These are phyloP conservation scores for Colletotrichum incanum DNA, from an alignment of 2,329 filamentous ascomycete genomes.

Conservation along the genomic window DNA sequence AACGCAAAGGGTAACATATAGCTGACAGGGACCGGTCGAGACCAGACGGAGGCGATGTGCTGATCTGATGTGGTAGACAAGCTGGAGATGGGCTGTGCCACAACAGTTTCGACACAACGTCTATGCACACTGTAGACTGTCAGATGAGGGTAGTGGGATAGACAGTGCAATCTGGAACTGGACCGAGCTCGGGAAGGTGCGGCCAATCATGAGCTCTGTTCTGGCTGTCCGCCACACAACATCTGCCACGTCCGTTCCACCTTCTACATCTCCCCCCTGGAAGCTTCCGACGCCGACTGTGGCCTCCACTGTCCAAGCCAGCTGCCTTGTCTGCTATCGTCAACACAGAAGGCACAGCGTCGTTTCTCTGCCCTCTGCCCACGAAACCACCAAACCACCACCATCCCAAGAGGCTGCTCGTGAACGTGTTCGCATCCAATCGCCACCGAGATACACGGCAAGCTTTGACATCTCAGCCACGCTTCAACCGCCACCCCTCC, in stretches of 20 bases:
- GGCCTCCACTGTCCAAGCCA: slow-evolving; percentile 20
- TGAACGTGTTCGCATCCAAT: slow-evolving; percentile 13
- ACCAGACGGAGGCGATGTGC: slow-evolving; percentile 8
- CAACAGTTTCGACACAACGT: not conserved
- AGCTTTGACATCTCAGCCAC: slow-evolving; percentile 7
- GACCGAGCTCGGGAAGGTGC: too few species aligned
- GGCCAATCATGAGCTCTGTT: slow-evolving; percentile 27
- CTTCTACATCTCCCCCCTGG: not conserved
- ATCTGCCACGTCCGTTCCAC: slow-evolving; percentile 38
- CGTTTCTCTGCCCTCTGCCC: slow-evolving; percentile 7
- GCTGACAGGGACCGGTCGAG: slow-evolving; percentile 5
- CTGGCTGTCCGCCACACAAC: slow-evolving; percentile 24
- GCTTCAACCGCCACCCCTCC: slow-evolving; percentile 1
- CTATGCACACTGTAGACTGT: not conserved
- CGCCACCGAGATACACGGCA: not conserved
- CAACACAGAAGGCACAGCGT: slow-evolving; percentile 20
- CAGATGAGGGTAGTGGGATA: rapidly evolving
- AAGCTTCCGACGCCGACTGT: slow-evolving; percentile 14
- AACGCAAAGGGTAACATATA: not conserved
- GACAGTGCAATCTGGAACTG: not conserved
- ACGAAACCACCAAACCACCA: not conserved
- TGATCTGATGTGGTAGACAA: slow-evolving; percentile 9
- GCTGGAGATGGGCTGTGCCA: slow-evolving; percentile 8
- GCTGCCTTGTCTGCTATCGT: slow-evolving; percentile 24
- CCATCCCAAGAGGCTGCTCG: slow-evolving; percentile 29